These are phyloP conservation scores for Beta macrorhiza DNA, from an alignment of 179 eudicot species.

Conservation along the genomic window DNA sequence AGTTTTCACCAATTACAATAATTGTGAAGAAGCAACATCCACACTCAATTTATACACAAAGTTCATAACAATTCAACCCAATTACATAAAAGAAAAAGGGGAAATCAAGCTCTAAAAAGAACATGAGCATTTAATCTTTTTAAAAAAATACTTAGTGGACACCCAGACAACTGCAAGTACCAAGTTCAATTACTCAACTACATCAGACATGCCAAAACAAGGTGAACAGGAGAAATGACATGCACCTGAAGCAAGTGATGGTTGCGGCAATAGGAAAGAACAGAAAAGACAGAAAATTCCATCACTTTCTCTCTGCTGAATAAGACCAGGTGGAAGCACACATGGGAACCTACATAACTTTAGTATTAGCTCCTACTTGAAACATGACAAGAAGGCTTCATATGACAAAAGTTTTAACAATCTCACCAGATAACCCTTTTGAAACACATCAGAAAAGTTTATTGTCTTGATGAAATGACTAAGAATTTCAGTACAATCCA, in stretches of 20 bases:
- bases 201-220: background rate
- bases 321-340: constrained; percentile 93
- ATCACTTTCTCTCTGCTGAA: constrained; percentile 63
- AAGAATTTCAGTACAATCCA: constrained; percentile 64
- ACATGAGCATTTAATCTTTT: constrained; percentile 30
- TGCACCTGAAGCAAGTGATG: constrained; percentile 86
- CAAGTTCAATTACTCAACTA: background rate
- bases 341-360: constrained; percentile 57
- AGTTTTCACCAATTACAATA: too few relatives aligned
- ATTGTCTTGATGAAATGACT: constrained; percentile 62
- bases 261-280: constrained; percentile 87
- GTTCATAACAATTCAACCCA: too few relatives aligned
- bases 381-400: background rate
- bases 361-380: constrained; percentile 9
- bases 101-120: constrained; percentile 22
- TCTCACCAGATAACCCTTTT: constrained; percentile 81
- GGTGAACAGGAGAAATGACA: background rate
- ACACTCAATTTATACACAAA: too few relatives aligned
- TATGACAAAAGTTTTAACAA: background rate
- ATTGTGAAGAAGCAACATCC: too few relatives aligned
- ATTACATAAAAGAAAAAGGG: too few relatives aligned
- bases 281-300: constrained; percentile 67
- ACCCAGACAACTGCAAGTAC: constrained; percentile 64
- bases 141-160: constrained; percentile 90
- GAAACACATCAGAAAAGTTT: constrained; percentile 83